phyloP scores from a whole-genome alignment of 441 rosid species.

The Gossypium schwendimanii region DNA sequence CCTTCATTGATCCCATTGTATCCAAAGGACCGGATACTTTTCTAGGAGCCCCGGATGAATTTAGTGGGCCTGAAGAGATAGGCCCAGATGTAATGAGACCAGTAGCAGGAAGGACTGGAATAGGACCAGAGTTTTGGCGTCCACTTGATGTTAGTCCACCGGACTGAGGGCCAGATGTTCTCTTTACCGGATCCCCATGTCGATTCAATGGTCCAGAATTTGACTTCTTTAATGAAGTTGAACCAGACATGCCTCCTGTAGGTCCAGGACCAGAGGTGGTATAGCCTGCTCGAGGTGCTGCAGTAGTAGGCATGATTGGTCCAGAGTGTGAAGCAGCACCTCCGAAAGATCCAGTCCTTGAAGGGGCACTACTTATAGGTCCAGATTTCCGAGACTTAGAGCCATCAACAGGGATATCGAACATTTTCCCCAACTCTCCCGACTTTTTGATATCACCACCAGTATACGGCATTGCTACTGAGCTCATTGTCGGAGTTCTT shows the following conservation, averaged over 20 bases:
- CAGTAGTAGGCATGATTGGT: slow-evolving; percentile 67
- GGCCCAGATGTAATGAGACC: slow-evolving; percentile 97
- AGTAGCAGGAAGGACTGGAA: slow-evolving; percentile 80
- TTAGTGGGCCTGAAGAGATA: slow-evolving; percentile 73
- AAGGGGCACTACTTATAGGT: slow-evolving; percentile 72
- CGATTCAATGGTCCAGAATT: slow-evolving; percentile 89
- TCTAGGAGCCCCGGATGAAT: slow-evolving; percentile 77
- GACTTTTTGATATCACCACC: slow-evolving; percentile 94
- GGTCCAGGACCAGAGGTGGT: slow-evolving; percentile 54
- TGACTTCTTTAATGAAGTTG: slow-evolving; percentile 51
- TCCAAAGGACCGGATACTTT: slow-evolving; percentile 94
- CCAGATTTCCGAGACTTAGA: slow-evolving; percentile 95
- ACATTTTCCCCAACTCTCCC: slow-evolving; percentile 94
- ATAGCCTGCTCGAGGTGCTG: slow-evolving; percentile 58
- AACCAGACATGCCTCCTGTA: slow-evolving; percentile 54
- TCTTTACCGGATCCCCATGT: slow-evolving; percentile 88
- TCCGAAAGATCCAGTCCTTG: slow-evolving; percentile 89
- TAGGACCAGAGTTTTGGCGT: slow-evolving; percentile 87
- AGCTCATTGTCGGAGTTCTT: slow-evolving; percentile 89
- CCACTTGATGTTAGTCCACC: slow-evolving; percentile 74
- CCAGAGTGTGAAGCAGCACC: slow-evolving; percentile 83
- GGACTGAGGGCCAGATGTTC: slow-evolving; percentile 86
- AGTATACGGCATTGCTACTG: slow-evolving; percentile 90
- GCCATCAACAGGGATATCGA: slow-evolving; percentile 68
- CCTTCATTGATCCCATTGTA: slow-evolving; percentile 65